Conservation (phyloP, 2,329 filamentous ascomycete species). For the Epichloe glyceriae region DNA sequence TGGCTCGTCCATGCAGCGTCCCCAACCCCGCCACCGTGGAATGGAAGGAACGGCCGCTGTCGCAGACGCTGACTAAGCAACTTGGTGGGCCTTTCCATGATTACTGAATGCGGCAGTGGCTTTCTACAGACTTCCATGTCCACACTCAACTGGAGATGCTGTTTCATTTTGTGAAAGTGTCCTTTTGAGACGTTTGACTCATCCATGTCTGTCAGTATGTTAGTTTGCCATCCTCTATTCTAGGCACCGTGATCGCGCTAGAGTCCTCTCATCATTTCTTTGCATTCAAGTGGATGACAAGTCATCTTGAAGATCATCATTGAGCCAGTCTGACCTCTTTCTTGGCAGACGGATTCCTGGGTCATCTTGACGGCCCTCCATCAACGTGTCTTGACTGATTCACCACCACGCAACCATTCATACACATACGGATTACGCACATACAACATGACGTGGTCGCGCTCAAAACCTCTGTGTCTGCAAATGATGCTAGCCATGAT, state of each 20-base stretch:
- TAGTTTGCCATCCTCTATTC: not conserved
- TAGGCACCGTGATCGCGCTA: not conserved
- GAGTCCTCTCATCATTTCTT: not conserved
- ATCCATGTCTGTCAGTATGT: conserved; percentile 1
- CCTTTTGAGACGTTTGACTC: conserved; percentile 9
- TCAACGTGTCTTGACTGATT: not conserved
- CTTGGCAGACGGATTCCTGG: no score
- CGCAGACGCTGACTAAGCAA: conserved; percentile 2
- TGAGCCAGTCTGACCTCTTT: no score
- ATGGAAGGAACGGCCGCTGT: conserved; percentile 2
- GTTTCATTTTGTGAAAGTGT: conserved; percentile 6
- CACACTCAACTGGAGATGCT: not conserved
- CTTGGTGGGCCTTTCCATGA: not conserved
- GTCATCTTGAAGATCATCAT: no score
- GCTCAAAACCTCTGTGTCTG: conserved; percentile 1
- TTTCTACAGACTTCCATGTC: conserved; percentile 1
- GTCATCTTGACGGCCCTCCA: no score
- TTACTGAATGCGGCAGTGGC: not conserved
- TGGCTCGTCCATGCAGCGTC: not conserved
- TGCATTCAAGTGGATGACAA: no score
- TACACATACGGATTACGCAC: not conserved
- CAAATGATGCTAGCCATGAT: conserved; percentile 12
- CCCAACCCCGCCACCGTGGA: conserved; percentile 1
- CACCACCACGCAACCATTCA: not conserved
- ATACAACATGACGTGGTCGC: not conserved